These are phyloP conservation scores for Umbelopsis sp. DNA, from an alignment of 192 early-diverging fungal genomes.

Conservation along the genomic window DNA sequence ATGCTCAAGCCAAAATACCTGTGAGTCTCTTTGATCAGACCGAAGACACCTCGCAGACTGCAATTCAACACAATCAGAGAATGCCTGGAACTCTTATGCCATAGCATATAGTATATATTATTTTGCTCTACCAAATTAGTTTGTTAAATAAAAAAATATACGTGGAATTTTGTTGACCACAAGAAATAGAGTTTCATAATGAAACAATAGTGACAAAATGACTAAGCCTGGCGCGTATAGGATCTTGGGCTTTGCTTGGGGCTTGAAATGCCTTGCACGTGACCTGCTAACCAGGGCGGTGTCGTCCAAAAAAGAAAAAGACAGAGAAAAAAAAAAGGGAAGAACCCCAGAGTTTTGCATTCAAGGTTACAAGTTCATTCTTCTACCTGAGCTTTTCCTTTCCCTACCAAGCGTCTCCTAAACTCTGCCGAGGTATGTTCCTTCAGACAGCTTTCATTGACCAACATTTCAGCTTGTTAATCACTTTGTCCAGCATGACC, in stretches of 20 bases:
- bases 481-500: neutral
- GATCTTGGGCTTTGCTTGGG: no score
- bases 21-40: neutral
- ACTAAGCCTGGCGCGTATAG: no score
- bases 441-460: neutral
- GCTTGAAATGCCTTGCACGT: no score
- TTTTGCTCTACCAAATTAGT: neutral
- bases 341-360: neutral
- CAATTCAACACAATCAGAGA: neutral
- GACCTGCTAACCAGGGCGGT: no score
- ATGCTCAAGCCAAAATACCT: neutral
- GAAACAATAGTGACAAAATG: no score
- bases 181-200: no score
- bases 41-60: neutral
- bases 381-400: neutral
- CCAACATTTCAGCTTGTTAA: neutral
- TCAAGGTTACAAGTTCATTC: neutral
- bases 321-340: neutral
- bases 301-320: no score
- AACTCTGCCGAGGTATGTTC: neutral
- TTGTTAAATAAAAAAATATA: neutral
- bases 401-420: neutral
- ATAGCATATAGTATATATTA: neutral
- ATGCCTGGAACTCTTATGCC: neutral
- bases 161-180: neutral